These are phyloP conservation scores for Nepenthes alata DNA, from an alignment of 179 eudicot genomes.

Conservation along the genomic window DNA sequence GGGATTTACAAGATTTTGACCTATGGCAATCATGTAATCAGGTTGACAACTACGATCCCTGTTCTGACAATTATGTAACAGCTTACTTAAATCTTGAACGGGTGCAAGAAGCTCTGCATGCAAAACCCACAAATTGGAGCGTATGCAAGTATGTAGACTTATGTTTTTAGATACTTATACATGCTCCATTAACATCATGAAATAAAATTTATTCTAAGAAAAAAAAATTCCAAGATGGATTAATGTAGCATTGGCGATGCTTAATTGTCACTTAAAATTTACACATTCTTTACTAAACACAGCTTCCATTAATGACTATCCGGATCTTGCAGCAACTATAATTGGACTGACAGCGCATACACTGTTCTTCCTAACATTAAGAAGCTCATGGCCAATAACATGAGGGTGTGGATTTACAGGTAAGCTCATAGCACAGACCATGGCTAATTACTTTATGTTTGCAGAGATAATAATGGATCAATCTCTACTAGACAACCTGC, in stretches of 20 bases:
- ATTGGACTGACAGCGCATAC: slow-evolving; percentile 51
- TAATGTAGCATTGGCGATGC: too few species aligned
- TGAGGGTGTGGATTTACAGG: slow-evolving; percentile 81
- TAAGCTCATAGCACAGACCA: slow-evolving; percentile 5
- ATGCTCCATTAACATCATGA: too few species aligned
- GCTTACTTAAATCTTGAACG: slow-evolving; percentile 49
- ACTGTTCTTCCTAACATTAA: slow-evolving; percentile 50
- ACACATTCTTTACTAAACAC: too few species aligned
- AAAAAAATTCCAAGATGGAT: too few species aligned
- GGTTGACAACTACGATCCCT: slow-evolving; percentile 39
- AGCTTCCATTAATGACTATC: not conserved
- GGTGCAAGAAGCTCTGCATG: slow-evolving; percentile 74
- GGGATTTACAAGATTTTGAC: too few species aligned
- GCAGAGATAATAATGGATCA: too few species aligned
- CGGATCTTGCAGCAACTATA: slow-evolving; percentile 3
- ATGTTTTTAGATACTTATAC: not conserved
- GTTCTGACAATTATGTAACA: slow-evolving; percentile 46
- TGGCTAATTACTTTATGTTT: not conserved
- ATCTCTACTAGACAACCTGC: too few species aligned
- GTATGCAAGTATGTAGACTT: slow-evolving; percentile 26
- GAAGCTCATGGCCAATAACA: slow-evolving; percentile 43
- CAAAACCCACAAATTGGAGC: slow-evolving; percentile 33
- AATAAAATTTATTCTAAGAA: too few species aligned
- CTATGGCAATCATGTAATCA: slow-evolving; percentile 7
- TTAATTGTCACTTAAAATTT: too few species aligned